These are phyloP conservation scores for Chalciporus sphaerocephalus DNA, from an alignment of 768 basidiomycete genomes.

Conservation along the genomic window DNA sequence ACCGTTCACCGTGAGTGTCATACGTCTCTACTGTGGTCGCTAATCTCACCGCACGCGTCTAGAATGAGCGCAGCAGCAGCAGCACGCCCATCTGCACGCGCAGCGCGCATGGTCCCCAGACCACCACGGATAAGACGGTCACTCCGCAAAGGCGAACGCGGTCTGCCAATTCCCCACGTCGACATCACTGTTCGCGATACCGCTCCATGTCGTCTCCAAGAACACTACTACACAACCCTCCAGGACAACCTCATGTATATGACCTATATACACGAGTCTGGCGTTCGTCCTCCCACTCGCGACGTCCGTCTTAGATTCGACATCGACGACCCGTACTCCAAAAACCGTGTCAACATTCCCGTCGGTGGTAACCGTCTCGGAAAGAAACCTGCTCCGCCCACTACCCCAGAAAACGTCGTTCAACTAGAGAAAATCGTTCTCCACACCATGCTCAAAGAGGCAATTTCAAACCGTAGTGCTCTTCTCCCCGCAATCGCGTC, in stretches of 20 bases:
- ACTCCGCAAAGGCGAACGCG: conserved; percentile 47
- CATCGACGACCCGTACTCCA: conserved; percentile 76
- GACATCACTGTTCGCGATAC: conserved; percentile 64
- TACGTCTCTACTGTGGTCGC: neutral
- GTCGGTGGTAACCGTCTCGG: conserved; percentile 68
- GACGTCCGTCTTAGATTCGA: conserved; percentile 67
- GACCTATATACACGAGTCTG: conserved; percentile 76
- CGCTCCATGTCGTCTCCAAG: conserved; percentile 65
- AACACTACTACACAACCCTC: conserved; percentile 82
- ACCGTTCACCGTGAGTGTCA: conserved; percentile 1
- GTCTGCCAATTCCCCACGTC: conserved; percentile 73
- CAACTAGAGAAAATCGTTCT: conserved; percentile 79
- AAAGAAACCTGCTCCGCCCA: conserved; percentile 61
- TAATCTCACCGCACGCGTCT: neutral
- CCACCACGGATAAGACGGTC: conserved; percentile 43
- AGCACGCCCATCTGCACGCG: conserved; percentile 19
- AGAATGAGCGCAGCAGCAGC: conserved; percentile 13
- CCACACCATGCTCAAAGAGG: conserved; percentile 83
- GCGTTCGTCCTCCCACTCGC: conserved; percentile 49
- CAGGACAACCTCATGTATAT: conserved; percentile 92
- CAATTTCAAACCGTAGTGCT: conserved; percentile 61
- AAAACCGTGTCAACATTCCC: conserved; percentile 70
- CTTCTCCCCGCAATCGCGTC: conserved; percentile 86
- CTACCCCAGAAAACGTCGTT: conserved; percentile 65
- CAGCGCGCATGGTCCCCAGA: conserved; percentile 48